Evolutionary conservation across 2,329 filamentous ascomycete species (phyloP).

Genomic region (Monosporascus sp.): DNA sequence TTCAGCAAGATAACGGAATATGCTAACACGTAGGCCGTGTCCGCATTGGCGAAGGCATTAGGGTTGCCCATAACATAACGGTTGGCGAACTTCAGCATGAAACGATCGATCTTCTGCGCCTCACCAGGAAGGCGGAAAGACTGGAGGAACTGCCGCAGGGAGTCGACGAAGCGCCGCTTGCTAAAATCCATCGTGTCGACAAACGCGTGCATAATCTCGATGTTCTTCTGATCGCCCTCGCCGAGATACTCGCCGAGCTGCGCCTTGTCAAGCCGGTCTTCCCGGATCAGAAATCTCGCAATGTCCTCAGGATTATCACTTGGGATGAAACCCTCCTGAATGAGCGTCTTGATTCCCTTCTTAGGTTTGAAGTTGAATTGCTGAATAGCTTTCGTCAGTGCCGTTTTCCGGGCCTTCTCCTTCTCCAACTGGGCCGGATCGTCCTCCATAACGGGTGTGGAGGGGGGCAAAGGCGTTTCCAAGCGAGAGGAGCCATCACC

Average conservation of each 20-base stretch:
- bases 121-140: slow-evolving; percentile 93
- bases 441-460: slow-evolving; percentile 71
- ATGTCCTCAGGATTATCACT: slow-evolving; percentile 77
- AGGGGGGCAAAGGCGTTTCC: slow-evolving; percentile 53
- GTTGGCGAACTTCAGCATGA: slow-evolving; percentile 98
- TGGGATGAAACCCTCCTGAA: slow-evolving; percentile 81
- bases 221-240: slow-evolving; percentile 87
- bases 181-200: slow-evolving; percentile 93
- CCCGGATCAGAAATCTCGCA: slow-evolving; percentile 72
- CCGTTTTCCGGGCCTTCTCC: slow-evolving; percentile 90
- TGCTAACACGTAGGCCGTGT: slow-evolving; percentile 91
- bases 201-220: slow-evolving; percentile 97
- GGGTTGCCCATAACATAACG: slow-evolving; percentile 92
- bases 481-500: slow-evolving; percentile 57
- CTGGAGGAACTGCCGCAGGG: slow-evolving; percentile 85
- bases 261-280: slow-evolving; percentile 83
- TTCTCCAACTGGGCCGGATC: slow-evolving; percentile 93
- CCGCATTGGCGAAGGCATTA: slow-evolving; percentile 95
- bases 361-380: slow-evolving; percentile 99
- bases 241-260: slow-evolving; percentile 92
- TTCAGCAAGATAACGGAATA: slow-evolving; percentile 98
- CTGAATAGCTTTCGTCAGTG: slow-evolving; percentile 78
- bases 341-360: slow-evolving; percentile 75
- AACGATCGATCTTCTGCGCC: slow-evolving; percentile 97
- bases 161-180: slow-evolving; percentile 87